Conservation (phyloP, 148 eudicot species). For the Rhododendron mucronatum region DNA sequence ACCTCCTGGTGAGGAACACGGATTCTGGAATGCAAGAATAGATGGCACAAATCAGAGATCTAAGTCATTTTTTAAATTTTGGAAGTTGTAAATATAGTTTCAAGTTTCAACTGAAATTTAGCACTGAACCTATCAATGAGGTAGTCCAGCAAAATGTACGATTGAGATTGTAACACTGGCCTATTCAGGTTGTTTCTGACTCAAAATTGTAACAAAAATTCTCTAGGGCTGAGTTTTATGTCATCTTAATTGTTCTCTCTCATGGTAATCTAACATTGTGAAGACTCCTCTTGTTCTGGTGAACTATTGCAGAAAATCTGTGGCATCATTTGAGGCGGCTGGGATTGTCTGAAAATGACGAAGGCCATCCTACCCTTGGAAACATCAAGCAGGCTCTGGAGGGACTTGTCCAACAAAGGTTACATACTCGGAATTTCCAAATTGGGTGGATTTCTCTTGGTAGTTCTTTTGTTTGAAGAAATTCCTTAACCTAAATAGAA, state of each 20-base stretch:
- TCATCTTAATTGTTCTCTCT: not conserved
- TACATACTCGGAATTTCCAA: not conserved
- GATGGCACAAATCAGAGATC: not conserved
- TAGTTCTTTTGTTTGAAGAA: not conserved
- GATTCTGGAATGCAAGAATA: not conserved
- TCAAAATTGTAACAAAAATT: not conserved
- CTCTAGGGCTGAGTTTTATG: not conserved
- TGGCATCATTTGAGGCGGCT: constrained; percentile 89
- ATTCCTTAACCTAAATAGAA: not conserved
- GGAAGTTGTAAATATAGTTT: not conserved
- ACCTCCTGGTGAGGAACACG: not conserved
- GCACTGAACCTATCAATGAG: not conserved
- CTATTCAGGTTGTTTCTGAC: not conserved
- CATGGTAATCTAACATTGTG: not conserved
- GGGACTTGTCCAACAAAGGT: constrained; percentile 90
- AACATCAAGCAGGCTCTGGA: constrained; percentile 70
- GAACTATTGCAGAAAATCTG: constrained; percentile 49
- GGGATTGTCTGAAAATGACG: constrained; percentile 77
- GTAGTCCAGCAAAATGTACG: not conserved
- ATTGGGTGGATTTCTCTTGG: not conserved
- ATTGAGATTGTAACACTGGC: not conserved
- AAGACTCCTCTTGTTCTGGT: not conserved
- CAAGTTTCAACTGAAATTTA: not conserved
- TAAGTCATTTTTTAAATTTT: not conserved
- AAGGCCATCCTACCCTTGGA: constrained; percentile 60